phyloP scores from a whole-genome alignment of 805 yeast genomes.

The Cyberlindnera japonica region DNA sequence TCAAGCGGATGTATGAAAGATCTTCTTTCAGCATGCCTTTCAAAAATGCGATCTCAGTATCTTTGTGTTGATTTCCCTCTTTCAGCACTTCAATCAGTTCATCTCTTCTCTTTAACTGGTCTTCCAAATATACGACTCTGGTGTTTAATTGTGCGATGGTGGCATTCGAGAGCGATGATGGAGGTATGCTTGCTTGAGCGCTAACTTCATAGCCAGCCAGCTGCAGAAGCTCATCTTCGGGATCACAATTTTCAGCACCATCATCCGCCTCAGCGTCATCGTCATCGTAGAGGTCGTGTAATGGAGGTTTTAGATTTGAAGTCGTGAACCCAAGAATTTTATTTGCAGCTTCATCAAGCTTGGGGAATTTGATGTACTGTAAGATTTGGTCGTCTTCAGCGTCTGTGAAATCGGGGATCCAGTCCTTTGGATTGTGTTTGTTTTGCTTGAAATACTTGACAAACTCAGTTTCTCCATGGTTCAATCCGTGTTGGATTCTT shows the following conservation, averaged over 20 bases:
- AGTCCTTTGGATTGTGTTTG: slow-evolving; percentile 22
- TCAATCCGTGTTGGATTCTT: slow-evolving; percentile 25
- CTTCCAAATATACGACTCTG: slow-evolving; percentile 9
- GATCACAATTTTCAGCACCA: slow-evolving; percentile 4
- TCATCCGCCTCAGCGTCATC: slow-evolving; percentile 9
- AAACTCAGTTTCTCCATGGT: slow-evolving; percentile 25
- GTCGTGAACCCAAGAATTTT: slow-evolving; percentile 13
- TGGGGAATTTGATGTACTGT: slow-evolving; percentile 15
- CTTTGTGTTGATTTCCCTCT: slow-evolving; percentile 14
- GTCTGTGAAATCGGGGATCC: slow-evolving; percentile 23
- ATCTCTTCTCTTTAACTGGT: slow-evolving; percentile 4
- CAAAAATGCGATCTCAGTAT: slow-evolving; percentile 22
- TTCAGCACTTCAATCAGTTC: slow-evolving; percentile 7
- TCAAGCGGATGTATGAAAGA: slow-evolving; percentile 22
- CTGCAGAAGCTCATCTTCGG: slow-evolving; percentile 21
- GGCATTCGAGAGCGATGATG: neutral
- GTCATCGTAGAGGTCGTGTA: slow-evolving; percentile 4
- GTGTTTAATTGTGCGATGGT: slow-evolving; percentile 1
- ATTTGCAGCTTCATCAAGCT: slow-evolving; percentile 17
- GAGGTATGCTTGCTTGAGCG: neutral
- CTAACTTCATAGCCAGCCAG: slow-evolving; percentile 17
- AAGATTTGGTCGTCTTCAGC: slow-evolving; percentile 11
- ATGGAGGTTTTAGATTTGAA: slow-evolving; percentile 9
- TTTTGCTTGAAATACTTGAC: slow-evolving; percentile 18
- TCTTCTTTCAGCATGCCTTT: slow-evolving; percentile 26